Percentiles rank a stretch among this genome's conserved stretches.
These are phyloP conservation scores for Boletus rex-veris DNA, from an alignment of 768 basidiomycete genomes.

Conservation along the genomic window DNA sequence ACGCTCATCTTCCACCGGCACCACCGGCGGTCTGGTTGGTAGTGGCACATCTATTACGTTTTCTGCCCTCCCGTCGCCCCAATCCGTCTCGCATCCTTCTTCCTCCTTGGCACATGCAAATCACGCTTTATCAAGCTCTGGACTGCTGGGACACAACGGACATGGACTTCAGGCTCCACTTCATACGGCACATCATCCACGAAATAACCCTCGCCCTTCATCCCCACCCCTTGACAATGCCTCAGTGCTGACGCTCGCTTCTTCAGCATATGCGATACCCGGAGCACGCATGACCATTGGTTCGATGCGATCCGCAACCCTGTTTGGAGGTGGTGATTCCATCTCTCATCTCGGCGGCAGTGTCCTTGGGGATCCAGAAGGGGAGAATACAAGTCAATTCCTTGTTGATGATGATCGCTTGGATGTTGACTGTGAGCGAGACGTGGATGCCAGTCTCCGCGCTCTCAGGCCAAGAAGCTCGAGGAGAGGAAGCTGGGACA, in stretches of 20 bases:
- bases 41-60: conserved; percentile 67
- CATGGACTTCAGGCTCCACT: conserved; percentile 70
- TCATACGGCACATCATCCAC: conserved; percentile 89
- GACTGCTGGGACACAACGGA: conserved; percentile 26
- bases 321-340: conserved; percentile 55
- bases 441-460: conserved; percentile 83
- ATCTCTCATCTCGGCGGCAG: conserved; percentile 72
- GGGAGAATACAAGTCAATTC: conserved; percentile 66
- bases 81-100: conserved; percentile 44
- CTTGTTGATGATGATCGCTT: conserved; percentile 64
- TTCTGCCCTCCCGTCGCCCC: conserved; percentile 56
- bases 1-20: conserved; percentile 57
- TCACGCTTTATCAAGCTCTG: conserved; percentile 27
- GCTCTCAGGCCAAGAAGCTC: conserved; percentile 87
- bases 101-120: conserved; percentile 27
- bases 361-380: conserved; percentile 46
- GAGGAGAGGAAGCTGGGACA: conserved; percentile 88
- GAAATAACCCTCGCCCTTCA: conserved; percentile 92
- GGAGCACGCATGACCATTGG: conserved; percentile 48
- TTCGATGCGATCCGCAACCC: conserved; percentile 40
- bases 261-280: conserved; percentile 82
- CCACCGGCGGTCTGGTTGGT: conserved; percentile 41
- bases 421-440: conserved; percentile 49
- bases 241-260: conserved; percentile 88
- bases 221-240: conserved; percentile 92